Conservation (phyloP, 306 rosid genomes). For the Adenanthera pavonina region DNA sequence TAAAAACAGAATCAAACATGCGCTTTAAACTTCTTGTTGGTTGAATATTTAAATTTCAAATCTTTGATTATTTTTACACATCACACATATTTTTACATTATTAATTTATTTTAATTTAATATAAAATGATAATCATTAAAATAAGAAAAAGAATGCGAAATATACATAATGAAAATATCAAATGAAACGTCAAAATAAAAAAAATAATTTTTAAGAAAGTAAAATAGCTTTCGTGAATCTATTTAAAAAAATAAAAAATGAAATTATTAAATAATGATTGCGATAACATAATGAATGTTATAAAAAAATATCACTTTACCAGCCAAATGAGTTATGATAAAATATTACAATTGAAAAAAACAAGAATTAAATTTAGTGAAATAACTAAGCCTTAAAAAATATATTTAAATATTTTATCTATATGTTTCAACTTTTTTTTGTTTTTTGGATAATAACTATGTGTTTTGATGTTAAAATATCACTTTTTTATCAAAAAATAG, state of each 20-base stretch:
- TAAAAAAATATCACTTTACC: background rate
- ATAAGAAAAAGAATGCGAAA: background rate
- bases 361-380: no score
- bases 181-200: background rate
- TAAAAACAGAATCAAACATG: no score
- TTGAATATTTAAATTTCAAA: background rate
- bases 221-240: no score
- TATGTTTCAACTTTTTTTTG: no score
- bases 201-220: background rate
- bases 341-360: no score
- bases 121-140: background rate
- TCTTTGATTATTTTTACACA: background rate
- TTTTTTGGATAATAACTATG: no score
- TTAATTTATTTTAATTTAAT: background rate
- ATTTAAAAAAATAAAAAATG: background rate
- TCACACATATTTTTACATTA: background rate
- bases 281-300: background rate
- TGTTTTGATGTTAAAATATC: no score
- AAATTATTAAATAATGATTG: background rate
- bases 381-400: no score
- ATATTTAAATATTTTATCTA: no score
- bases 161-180: background rate
- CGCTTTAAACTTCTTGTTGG: no score
- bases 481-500: no score
- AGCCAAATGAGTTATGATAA: no score